Conservation (phyloP, 192 early-diverging fungal genomes). For the Coemansia sp. region DNA sequence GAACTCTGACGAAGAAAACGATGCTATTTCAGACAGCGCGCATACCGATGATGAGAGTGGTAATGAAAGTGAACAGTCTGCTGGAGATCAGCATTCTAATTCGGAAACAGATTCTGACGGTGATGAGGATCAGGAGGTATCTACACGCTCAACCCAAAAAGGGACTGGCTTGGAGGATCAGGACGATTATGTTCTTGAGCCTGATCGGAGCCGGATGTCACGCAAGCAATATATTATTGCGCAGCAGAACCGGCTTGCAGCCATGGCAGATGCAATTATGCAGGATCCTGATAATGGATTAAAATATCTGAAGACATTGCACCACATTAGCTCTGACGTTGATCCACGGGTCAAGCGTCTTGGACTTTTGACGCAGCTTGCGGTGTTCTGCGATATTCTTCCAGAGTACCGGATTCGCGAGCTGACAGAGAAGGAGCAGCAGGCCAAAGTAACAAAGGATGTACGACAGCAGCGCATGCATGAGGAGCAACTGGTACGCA, state of each 20-base stretch:
- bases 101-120: conserved; percentile 2
- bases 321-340: conserved; percentile 62
- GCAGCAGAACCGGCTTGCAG: conserved; percentile 79
- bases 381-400: conserved; percentile 92
- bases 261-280: conserved; percentile 72
- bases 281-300: conserved; percentile 80
- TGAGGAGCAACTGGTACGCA: conserved; percentile 77
- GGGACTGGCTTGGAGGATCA: neutral
- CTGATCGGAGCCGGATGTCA: conserved; percentile 45
- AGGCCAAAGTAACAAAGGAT: conserved; percentile 77
- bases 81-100: conserved; percentile 26
- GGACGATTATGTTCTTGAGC: conserved; percentile 19
- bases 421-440: conserved; percentile 78
- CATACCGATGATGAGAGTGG: conserved; percentile 39
- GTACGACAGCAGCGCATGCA: conserved; percentile 83
- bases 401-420: conserved; percentile 93
- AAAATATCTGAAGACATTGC: conserved; percentile 62
- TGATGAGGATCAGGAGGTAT: neutral
- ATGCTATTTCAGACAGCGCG: conserved; percentile 17
- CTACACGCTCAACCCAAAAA: neutral
- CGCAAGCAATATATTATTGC: conserved; percentile 60
- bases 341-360: conserved; percentile 70
- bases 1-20: conserved; percentile 53
- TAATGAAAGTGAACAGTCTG: conserved; percentile 39
- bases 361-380: conserved; percentile 81